Evolutionary conservation across 805 yeast genomes (phyloP), one percentile per base, ranked within the genome.

Genomic region (Torulaspora delbrueckii): DNA sequence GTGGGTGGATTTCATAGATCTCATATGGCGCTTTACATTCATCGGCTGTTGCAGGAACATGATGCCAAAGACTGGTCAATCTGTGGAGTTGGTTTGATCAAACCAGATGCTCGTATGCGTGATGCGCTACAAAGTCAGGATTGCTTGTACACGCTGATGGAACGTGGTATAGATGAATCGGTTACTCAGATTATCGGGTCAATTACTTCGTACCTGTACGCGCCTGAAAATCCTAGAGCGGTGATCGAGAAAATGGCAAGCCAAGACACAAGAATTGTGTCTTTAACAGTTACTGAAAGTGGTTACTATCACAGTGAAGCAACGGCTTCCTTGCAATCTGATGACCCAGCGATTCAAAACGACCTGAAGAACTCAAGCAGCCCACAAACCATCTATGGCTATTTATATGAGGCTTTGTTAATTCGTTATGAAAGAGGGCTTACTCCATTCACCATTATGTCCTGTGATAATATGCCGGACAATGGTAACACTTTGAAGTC

Each of bases 401-500:
- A 43, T 36, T 19, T 43, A 8, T 44, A 44, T 27, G 44, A 44
- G n/a, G 47, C 47, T 9, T 22, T 44, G 22, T 39, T 31, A 9
- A 12, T 31, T 9, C 43, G 47, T 31, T 40, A 30, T 32, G 31
- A 44, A 12, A 22, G 24, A 30, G 47, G 47, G 10, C 43, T 25
- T 9, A 23, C 37, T 25, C 44, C 47, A n/a, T 44, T 44, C 22
- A 44, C 47, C n/a, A 33, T 44, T 9, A 44, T 44, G 47, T 44
- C 47, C 4, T 44, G 47, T n/a, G 47, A 44, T 16, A 44, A 44
- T 14, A 44, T 44, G 47, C 47, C 47, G 5, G 33, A 44, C 6
- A 44, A 44, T 32, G 47, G 47, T 14, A 33, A 19, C 10, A 44
- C 47, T 12, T n/a, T 44, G 26, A 44, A 39, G 34, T 13, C 40